Evolutionary conservation across 2,329 filamentous ascomycete genomes (phyloP).

Genomic region (Diplodia sapinea): DNA sequence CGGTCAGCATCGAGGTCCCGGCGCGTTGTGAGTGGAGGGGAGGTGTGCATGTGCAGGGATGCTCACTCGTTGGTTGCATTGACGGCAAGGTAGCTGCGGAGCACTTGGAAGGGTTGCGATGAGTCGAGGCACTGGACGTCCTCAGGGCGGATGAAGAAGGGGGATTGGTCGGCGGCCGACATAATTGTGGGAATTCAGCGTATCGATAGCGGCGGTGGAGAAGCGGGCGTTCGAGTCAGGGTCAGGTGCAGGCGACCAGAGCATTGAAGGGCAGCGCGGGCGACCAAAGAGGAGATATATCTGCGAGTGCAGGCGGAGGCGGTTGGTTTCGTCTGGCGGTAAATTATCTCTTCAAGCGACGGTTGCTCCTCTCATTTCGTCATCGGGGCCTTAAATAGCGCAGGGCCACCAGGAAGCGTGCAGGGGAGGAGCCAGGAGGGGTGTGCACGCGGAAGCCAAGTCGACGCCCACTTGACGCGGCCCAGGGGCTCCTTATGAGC

Average conservation of each 20-base stretch:
- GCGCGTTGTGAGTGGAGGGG: slow-evolving; percentile 36
- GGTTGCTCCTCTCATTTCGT: slow-evolving; percentile 30
- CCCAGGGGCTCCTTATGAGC: slow-evolving; percentile 15
- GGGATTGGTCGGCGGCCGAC: slow-evolving; percentile 38
- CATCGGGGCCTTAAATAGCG: slow-evolving; percentile 28
- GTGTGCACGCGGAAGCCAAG: slow-evolving; percentile 13
- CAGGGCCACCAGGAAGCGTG: slow-evolving; percentile 26
- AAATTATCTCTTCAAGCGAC: slow-evolving; percentile 28
- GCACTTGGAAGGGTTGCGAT: slow-evolving; percentile 52
- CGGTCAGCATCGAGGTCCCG: slow-evolving; percentile 37
- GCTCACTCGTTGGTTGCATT: slow-evolving; percentile 48
- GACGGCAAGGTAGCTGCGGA: slow-evolving; percentile 51
- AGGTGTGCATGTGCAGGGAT: background rate
- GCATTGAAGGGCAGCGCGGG: slow-evolving; percentile 5
- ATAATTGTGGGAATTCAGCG: slow-evolving; percentile 15
- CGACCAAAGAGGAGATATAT: slow-evolving; percentile 13
- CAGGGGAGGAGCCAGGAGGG: slow-evolving; percentile 23
- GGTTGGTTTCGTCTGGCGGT: slow-evolving; percentile 23
- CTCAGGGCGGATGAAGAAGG: slow-evolving; percentile 51
- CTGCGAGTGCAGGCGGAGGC: slow-evolving; percentile 1
- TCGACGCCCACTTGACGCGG: background rate
- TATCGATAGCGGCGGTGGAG: slow-evolving; percentile 5
- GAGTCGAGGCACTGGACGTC: slow-evolving; percentile 49
- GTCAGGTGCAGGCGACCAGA: slow-evolving; percentile 19
- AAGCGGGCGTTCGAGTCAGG: slow-evolving; percentile 23